These are phyloP conservation scores for Phytophthora pisi DNA, from an alignment of 352 stramenopile genomes.

Conservation along the genomic window DNA sequence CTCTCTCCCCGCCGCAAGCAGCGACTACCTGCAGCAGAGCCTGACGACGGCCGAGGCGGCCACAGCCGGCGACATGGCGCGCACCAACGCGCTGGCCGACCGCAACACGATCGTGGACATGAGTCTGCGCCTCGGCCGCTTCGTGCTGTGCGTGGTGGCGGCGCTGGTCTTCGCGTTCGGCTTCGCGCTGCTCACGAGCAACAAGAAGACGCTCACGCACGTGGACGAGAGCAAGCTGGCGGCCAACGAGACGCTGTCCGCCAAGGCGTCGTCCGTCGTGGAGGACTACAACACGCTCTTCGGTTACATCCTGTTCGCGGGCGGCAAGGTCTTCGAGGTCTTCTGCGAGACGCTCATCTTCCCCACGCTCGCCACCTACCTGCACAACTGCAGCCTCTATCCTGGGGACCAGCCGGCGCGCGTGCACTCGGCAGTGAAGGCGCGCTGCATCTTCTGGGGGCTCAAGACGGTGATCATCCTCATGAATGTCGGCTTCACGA, in stretches of 20 bases:
- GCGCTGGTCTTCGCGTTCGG: conserved; percentile 45
- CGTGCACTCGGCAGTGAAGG: conserved; percentile 51
- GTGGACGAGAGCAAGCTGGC: conserved; percentile 30
- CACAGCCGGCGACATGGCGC: conserved; percentile 28
- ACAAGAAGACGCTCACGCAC: conserved; percentile 39
- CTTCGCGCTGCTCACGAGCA: conserved; percentile 50
- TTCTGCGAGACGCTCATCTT: conserved; percentile 69
- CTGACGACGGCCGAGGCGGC: conserved; percentile 16
- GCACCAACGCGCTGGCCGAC: conserved; percentile 53
- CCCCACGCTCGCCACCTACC: conserved; percentile 57
- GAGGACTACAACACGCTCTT: conserved; percentile 57
- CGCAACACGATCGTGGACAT: conserved; percentile 69
- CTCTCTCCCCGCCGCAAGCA: neutral
- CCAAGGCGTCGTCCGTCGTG: conserved; percentile 38
- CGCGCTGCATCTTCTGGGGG: conserved; percentile 57
- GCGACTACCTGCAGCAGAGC: conserved; percentile 32
- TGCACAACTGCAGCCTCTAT: conserved; percentile 67
- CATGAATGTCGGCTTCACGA: conserved; percentile 67
- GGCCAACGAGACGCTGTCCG: conserved; percentile 27
- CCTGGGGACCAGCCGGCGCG: conserved; percentile 58
- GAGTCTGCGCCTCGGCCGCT: conserved; percentile 51
- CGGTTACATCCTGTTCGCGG: conserved; percentile 51
- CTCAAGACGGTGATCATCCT: conserved; percentile 67
- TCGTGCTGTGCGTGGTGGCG: conserved; percentile 41
- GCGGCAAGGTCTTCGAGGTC: conserved; percentile 61